Percentiles rank a stretch among this genome's conserved stretches.
Evolutionary conservation across 208 protist genomes (phyloP).

Genomic region (Acanthamoeba healyi): DNA sequence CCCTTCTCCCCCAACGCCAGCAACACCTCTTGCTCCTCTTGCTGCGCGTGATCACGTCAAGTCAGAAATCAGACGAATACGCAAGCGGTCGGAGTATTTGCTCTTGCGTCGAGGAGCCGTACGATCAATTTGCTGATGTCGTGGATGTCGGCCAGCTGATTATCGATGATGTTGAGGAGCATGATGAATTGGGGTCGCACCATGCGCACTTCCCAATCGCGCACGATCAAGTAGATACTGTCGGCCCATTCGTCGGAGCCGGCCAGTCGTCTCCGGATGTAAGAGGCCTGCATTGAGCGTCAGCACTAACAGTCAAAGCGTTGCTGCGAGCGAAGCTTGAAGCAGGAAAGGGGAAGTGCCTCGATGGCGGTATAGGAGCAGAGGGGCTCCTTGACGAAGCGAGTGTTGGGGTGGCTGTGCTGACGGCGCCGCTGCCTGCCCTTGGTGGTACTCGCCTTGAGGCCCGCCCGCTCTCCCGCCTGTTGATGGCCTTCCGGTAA

Average conservation of each 20-base stretch:
- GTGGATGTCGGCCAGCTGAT: slow-evolving; percentile 70
- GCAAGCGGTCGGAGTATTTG: too few relatives aligned
- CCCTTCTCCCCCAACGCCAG: slow-evolving; percentile 26
- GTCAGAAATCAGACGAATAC: not conserved
- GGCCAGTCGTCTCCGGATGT: not conserved
- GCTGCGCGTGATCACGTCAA: not conserved
- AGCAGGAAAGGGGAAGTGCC: not conserved
- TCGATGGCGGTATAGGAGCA: slow-evolving; percentile 26
- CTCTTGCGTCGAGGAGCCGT: not conserved
- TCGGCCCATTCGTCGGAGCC: slow-evolving; percentile 51
- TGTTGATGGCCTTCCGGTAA: not conserved
- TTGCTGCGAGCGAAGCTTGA: not conserved
- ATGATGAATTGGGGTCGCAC: slow-evolving; percentile 63
- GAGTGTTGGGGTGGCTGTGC: not conserved
- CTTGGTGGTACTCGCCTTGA: not conserved
- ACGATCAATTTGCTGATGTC: slow-evolving; percentile 57
- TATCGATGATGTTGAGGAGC: slow-evolving; percentile 65
- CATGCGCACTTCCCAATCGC: slow-evolving; percentile 26
- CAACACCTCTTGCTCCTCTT: slow-evolving; percentile 47
- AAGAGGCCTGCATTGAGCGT: not conserved
- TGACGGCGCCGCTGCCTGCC: not conserved
- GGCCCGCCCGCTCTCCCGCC: not conserved
- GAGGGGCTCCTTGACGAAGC: slow-evolving; percentile 53
- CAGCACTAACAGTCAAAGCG: not conserved
- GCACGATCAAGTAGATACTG: slow-evolving; percentile 14